Percentiles rank a stretch among this genome's conserved stretches.
phyloP scores from a whole-genome alignment of 192 early-diverging fungal genomes.

The Entrophospora sp. region DNA sequence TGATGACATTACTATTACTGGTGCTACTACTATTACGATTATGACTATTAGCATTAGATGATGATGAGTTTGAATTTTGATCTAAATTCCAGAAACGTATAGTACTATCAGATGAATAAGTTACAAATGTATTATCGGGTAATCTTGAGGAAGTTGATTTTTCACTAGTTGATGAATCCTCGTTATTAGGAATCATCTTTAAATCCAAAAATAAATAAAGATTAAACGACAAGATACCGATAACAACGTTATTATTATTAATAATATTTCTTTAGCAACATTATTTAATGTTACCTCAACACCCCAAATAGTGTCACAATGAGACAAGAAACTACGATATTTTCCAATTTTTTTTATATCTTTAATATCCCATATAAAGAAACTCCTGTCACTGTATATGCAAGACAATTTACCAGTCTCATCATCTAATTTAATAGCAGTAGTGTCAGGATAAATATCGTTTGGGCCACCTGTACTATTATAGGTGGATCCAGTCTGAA shows the following conservation, averaged over 20 bases:
- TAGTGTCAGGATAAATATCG: constrained; percentile 44
- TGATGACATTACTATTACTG: neutral
- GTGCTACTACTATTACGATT: no score
- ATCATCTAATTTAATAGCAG: constrained; percentile 49
- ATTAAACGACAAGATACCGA: neutral
- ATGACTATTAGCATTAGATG: no score
- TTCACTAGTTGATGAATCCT: no score
- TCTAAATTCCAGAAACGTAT: constrained; percentile 75
- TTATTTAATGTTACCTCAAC: constrained; percentile 61
- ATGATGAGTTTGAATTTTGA: constrained; percentile 15
- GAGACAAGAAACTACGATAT: constrained; percentile 52
- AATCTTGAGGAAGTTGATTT: constrained; percentile 8
- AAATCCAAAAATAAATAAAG: neutral
- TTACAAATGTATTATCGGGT: constrained; percentile 56
- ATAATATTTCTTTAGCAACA: neutral
- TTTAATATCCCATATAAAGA: constrained; percentile 61
- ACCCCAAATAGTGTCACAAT: constrained; percentile 74
- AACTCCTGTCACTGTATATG: constrained; percentile 59
- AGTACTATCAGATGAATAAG: constrained; percentile 68
- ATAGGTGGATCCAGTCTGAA: neutral
- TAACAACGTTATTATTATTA: neutral
- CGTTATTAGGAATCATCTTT: constrained; percentile 32
- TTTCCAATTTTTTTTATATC: constrained; percentile 45
- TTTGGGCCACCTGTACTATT: constrained; percentile 13
- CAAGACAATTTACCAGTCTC: constrained; percentile 39